These are phyloP conservation scores for Clitoria ternatea DNA, from an alignment of 306 rosid genomes.

Conservation along the genomic window DNA sequence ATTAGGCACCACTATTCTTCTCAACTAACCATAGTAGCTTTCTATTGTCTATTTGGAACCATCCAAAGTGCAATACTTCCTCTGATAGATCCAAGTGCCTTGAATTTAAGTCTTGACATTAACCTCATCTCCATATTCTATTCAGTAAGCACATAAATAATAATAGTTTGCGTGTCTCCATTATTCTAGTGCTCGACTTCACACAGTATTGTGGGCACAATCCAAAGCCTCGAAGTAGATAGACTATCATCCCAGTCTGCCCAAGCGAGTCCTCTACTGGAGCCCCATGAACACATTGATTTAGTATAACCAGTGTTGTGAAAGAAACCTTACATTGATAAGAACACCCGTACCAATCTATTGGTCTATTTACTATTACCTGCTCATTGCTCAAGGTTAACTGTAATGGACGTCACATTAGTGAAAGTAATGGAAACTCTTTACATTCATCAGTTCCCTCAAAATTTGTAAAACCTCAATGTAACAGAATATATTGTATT, in stretches of 20 bases:
- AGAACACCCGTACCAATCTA: background rate
- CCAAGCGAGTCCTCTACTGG: constrained; percentile 37
- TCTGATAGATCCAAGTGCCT: constrained; percentile 41
- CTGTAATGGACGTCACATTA: no score
- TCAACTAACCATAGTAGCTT: constrained; percentile 53
- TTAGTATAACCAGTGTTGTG: background rate
- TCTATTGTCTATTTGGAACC: constrained; percentile 62
- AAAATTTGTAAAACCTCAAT: background rate
- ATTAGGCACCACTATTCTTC: constrained; percentile 65
- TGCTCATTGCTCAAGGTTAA: no score
- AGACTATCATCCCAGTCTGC: constrained; percentile 18
- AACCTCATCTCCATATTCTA: constrained; percentile 48
- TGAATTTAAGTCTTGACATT: constrained; percentile 45
- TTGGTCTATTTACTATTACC: background rate
- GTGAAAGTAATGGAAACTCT: constrained; percentile 12
- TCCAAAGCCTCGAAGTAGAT: constrained; percentile 28
- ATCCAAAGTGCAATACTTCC: constrained; percentile 51
- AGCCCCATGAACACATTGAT: constrained; percentile 3
- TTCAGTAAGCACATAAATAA: constrained; percentile 54
- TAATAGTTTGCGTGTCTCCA: background rate
- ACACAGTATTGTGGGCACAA: constrained; percentile 64
- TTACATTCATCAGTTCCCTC: constrained; percentile 15
- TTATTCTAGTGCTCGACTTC: constrained; percentile 44
- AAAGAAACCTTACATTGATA: background rate
- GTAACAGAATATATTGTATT: background rate